Conservation (phyloP, 2,329 filamentous ascomycete genomes). For the Aureobasidium melanogenum region DNA sequence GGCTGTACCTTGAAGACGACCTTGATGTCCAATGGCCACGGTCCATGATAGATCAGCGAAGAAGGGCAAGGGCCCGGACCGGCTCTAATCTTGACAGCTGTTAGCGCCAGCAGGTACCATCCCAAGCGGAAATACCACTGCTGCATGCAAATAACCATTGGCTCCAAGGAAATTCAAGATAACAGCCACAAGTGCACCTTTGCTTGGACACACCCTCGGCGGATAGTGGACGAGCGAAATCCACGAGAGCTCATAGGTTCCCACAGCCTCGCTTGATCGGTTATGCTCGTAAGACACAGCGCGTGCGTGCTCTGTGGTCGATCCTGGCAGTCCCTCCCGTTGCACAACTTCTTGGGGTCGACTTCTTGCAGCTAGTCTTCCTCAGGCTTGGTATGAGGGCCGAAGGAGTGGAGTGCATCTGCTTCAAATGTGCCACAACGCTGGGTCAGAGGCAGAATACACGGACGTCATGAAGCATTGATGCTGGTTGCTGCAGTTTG, state of each 20-base stretch:
- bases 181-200: conserved; percentile 6
- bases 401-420: neutral
- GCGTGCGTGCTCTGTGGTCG: neutral
- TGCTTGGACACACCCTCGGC: neutral
- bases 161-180: neutral
- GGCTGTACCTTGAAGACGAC: neutral
- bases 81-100: neutral
- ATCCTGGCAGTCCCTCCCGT: conserved; percentile 1
- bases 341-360: neutral
- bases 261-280: conserved; percentile 5
- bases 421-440: conserved; percentile 4
- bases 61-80: neutral
- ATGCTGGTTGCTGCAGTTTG: neutral
- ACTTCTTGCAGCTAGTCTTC: neutral
- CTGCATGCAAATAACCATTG: neutral
- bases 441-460: conserved; percentile 2
- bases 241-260: neutral
- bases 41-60: neutral
- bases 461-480: conserved; percentile 10
- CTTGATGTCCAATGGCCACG: neutral
- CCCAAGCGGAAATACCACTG: conserved; percentile 1
- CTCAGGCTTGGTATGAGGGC: neutral
- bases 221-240: neutral
- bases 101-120: conserved; percentile 7
- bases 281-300: conserved; percentile 8